Conservation (phyloP, 352 stramenopile species). For the Phytophthora pisi region DNA sequence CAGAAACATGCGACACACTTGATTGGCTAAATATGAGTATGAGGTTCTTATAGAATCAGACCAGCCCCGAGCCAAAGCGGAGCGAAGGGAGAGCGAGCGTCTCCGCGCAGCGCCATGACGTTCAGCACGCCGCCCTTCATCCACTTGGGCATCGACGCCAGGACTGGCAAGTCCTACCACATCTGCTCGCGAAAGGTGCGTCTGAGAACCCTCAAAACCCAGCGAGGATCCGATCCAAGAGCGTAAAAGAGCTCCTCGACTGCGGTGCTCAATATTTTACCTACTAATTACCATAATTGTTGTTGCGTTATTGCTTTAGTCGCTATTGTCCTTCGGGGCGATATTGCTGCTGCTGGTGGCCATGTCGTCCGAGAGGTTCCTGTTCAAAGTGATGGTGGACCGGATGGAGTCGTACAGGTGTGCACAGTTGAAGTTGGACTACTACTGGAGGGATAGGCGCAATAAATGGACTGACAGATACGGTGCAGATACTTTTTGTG, state of each 20-base stretch:
- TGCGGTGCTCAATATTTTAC: neutral
- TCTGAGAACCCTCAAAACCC: neutral
- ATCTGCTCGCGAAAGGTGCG: constrained; percentile 84
- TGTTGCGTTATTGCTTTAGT: constrained; percentile 41
- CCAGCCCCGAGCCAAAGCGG: neutral
- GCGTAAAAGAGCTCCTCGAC: constrained; percentile 9
- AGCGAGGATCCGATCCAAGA: constrained; percentile 1
- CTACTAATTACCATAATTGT: neutral
- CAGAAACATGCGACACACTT: constrained; percentile 1
- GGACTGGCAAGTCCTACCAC: constrained; percentile 86
- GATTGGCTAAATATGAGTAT: neutral
- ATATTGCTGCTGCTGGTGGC: constrained; percentile 76
- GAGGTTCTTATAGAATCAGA: constrained; percentile 3
- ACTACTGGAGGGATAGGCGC: neutral
- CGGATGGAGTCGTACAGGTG: constrained; percentile 91
- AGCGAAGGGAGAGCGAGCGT: constrained; percentile 6
- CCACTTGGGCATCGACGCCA: constrained; percentile 81
- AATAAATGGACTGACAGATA: constrained; percentile 1
- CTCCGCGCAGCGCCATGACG: constrained; percentile 47
- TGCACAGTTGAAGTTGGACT: neutral
- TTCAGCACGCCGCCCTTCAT: constrained; percentile 76
- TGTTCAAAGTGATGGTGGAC: constrained; percentile 91
- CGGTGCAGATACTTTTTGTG: constrained; percentile 81
- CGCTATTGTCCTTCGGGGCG: constrained; percentile 72
- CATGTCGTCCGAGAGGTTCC: constrained; percentile 84